These are phyloP conservation scores for Alternaria postmessia DNA, from an alignment of 2,329 filamentous ascomycete species.

Conservation along the genomic window DNA sequence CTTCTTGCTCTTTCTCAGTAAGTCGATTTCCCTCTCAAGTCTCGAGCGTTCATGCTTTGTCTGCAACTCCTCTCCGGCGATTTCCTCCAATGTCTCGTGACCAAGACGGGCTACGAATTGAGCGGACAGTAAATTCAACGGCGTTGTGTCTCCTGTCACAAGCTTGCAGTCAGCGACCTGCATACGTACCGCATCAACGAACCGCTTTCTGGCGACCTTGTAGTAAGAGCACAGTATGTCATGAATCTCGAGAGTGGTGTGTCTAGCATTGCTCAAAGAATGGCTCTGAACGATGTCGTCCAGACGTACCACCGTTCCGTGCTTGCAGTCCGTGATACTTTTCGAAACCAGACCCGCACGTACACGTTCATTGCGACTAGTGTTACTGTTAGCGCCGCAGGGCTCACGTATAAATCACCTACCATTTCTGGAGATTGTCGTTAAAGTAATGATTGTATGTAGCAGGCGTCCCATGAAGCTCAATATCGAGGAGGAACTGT, in stretches of 20 bases:
- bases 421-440: background rate
- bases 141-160: background rate
- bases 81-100: background rate
- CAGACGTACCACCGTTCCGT: too few relatives aligned
- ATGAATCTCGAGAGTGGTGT: slow-evolving; percentile 3
- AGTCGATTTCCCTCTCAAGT: too few relatives aligned
- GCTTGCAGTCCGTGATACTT: too few relatives aligned
- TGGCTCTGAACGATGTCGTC: too few relatives aligned
- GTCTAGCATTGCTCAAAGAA: background rate
- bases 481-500: background rate
- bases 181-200: slow-evolving; percentile 4
- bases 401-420: too few relatives aligned
- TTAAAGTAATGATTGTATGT: background rate
- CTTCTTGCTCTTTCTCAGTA: too few relatives aligned
- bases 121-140: background rate
- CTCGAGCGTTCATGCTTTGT: too few relatives aligned
- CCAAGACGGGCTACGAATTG: background rate
- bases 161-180: background rate
- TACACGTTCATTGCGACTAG: too few relatives aligned
- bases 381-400: too few relatives aligned
- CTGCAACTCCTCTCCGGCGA: background rate
- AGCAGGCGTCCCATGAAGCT: too few relatives aligned
- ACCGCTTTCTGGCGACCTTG: slow-evolving; percentile 2
- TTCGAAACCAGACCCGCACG: too few relatives aligned
- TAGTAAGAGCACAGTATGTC: slow-evolving; percentile 10